phyloP scores from a whole-genome alignment of 768 basidiomycete genomes.

The Tylopilus subfusipes region DNA sequence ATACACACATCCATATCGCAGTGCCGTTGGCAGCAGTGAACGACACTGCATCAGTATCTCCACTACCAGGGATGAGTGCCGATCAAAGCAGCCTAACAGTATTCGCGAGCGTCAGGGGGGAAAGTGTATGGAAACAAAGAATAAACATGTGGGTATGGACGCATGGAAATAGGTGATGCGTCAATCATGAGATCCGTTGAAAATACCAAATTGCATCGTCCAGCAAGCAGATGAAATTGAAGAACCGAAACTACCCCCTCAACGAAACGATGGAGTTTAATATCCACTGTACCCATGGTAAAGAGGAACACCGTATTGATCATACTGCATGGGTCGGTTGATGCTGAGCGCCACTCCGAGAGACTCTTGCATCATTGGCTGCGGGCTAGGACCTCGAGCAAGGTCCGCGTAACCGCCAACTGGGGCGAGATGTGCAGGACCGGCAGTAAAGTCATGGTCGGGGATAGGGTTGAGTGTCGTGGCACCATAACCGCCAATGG shows the following conservation, averaged over 20 bases:
- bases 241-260: not conserved
- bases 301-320: constrained; percentile 53
- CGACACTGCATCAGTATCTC: constrained; percentile 2
- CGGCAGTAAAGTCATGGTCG: constrained; percentile 77
- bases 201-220: constrained; percentile 22
- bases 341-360: constrained; percentile 38
- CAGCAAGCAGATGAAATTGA: constrained; percentile 29
- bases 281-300: constrained; percentile 44
- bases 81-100: constrained; percentile 10
- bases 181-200: not conserved
- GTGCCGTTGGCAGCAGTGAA: not conserved
- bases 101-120: not conserved
- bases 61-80: constrained; percentile 2
- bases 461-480: constrained; percentile 45
- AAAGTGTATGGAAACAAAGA: constrained; percentile 1
- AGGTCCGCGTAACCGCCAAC: constrained; percentile 83
- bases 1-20: constrained; percentile 11
- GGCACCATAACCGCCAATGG: constrained; percentile 27
- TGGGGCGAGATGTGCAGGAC: constrained; percentile 51
- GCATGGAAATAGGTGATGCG: constrained; percentile 5
- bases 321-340: constrained; percentile 49
- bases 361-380: constrained; percentile 49
- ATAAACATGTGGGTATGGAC: constrained; percentile 21
- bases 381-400: constrained; percentile 68
- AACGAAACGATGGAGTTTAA: constrained; percentile 1